Evolutionary conservation across 257 asterid genomes (phyloP).

Genomic region (Capsicum chinense): DNA sequence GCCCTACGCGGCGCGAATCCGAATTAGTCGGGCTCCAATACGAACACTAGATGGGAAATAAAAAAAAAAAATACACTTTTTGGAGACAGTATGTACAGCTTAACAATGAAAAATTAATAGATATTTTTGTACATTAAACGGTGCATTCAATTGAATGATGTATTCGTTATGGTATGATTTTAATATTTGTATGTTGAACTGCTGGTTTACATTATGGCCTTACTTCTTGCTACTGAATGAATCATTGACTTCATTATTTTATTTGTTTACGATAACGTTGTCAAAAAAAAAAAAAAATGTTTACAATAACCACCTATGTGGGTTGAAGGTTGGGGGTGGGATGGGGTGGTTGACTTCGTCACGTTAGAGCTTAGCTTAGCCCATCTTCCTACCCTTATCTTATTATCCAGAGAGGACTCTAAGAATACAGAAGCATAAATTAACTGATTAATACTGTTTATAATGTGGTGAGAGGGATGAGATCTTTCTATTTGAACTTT

Average conservation of each 20-base stretch:
- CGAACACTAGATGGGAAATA: too few relatives aligned
- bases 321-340: background rate
- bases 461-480: background rate
- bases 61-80: background rate
- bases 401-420: background rate
- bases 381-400: background rate
- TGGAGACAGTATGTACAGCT: background rate
- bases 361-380: background rate
- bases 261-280: background rate
- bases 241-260: constrained; percentile 5
- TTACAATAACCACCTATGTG: background rate
- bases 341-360: background rate
- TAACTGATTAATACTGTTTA: background rate
- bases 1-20: too few relatives aligned
- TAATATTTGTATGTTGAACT: background rate
- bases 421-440: background rate
- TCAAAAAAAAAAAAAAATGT: too few relatives aligned
- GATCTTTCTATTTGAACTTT: background rate
- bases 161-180: background rate
- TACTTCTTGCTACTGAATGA: background rate
- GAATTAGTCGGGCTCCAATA: too few relatives aligned
- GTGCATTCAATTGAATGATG: background rate
- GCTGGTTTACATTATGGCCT: background rate
- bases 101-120: background rate
- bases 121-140: background rate